Base-by-base conservation (phyloP, 2,329 filamentous ascomycete species). In the Fusarium pseudograminearum region DNA sequence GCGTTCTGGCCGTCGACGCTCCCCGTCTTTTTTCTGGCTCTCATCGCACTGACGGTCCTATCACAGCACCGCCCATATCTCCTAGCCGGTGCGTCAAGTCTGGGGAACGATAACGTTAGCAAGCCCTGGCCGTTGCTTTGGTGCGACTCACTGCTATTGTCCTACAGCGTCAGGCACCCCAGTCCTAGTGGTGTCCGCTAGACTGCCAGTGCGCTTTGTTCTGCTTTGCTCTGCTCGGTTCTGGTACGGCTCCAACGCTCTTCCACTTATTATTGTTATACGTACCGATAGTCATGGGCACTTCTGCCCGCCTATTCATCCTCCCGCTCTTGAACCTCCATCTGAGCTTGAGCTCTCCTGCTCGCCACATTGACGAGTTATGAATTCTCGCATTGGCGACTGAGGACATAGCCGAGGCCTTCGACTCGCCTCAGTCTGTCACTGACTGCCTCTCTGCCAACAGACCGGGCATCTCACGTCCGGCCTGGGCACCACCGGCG, bases 351-450 rank as follows among this genome's bases (percentile, higher is more conserved):
- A 76, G 74, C 72, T 72, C 68, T 62, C 65, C 70, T 73, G 70
- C 76, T 77, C 72, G 74, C 76, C 75, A 77, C 71, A 73, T 73
- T 55, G 69, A 74, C 75, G 73, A 80, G 79, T 78, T 74, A 79
- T 79, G 78, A 77, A 78, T 78, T 56, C 74, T 73, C 71, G 75
- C 72, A 75, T 74, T 72, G 76, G 75, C 67, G 74, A 77, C 70
- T 78, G 75, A 79, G 74, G 70, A 75, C 74, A 74, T 69, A 74
- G 72, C 76, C 74, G 76, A 77, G 78, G 78, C 77, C 73, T 76
- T 79, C 76, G 78, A 80, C 76, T 79, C 76, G 77, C 73, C 75
- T 77, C 77, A 79, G 78, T 78, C 76, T 67, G 74, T 76, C 73
- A 76, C 73, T 77, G 74, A 78, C 74, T 74, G 77, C 67, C 73